These are phyloP conservation scores for Gastrolobium villosum DNA, from an alignment of 306 rosid genomes.

Conservation along the genomic window DNA sequence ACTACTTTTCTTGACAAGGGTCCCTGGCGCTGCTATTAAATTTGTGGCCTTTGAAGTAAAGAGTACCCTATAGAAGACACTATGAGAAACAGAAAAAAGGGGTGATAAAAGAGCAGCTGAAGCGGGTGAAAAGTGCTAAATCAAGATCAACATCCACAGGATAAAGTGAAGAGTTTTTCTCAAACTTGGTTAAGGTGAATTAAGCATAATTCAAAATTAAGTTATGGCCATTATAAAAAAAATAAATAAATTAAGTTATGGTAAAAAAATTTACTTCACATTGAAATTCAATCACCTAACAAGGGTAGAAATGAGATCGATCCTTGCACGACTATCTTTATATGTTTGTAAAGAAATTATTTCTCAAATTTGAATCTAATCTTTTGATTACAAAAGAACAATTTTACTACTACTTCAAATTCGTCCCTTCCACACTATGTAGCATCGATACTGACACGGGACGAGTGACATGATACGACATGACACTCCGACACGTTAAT, in stretches of 20 bases:
- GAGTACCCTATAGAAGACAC: background rate
- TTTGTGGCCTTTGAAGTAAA: background rate
- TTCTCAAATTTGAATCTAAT: no score
- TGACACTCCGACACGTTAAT: no score
- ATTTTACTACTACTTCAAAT: no score
- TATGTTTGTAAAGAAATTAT: no score
- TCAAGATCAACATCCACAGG: conserved; percentile 11
- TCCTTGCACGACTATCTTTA: no score
- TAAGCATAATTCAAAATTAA: background rate
- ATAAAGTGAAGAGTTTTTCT: conserved; percentile 2
- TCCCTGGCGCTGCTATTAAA: background rate
- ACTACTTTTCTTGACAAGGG: background rate
- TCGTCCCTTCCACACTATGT: no score
- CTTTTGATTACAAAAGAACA: no score
- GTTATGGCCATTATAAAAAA: background rate
- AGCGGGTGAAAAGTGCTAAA: background rate
- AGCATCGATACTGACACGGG: no score
- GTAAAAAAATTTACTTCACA: background rate
- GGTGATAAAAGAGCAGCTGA: background rate
- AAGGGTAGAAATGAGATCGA: no score
- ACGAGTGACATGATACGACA: no score
- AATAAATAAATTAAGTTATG: no score
- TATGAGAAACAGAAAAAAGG: background rate
- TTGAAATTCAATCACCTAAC: no score
- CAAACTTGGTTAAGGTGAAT: background rate